Evolutionary conservation across 1,284 basidiomycete species (phyloP), one percentile per base, ranked within the genome.

Genomic region (Melampsora larici-populina): DNA sequence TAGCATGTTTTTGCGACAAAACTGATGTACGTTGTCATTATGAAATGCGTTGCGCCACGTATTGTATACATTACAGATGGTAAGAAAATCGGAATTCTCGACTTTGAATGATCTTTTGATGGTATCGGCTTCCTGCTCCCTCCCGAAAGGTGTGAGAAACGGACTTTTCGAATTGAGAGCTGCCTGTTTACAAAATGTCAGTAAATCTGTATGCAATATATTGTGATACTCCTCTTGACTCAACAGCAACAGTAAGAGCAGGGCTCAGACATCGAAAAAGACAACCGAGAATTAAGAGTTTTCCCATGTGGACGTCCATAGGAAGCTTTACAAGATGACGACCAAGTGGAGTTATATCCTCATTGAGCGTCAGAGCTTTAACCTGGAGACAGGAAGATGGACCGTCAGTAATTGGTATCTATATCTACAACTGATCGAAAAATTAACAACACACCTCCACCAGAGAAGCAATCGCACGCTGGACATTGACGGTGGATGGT

Each of bases 321-420:
- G 97, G 97, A 64, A 99, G 86, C 83, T 93, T 92, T 85, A 92
- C 93, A 64, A 99, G 87, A 43, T 97, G 86, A 69, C 91, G 87
- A 43, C 97, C 97, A 87, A 99, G 91, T 0, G 94, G 91, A 1
- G 97, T 99, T 81, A 99, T 97, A 46, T 97, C 94, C 83, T 98
- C 94, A 0, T 86, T 87, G 0, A 88, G 82, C 0, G 94, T 97
- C 71, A 99, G 85, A 5, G 96, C 94, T 79, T 92, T 89, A 79
- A 91, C 75, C 76, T 78, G 46, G 26, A 18, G 65, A 65, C 21
- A 15, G 17, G 58, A 26, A 0, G 24, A 26, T 46, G 18, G 36
- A 64, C 36, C 15, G 18, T 15, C 43, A 60, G 6, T 60, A 2
- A 31, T 60, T 60, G 8, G 11, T 26, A 24, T 60, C n/a, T 60